Evolutionary conservation across 768 basidiomycete species (phyloP).

Genomic region (Boletus reticuloceps): DNA sequence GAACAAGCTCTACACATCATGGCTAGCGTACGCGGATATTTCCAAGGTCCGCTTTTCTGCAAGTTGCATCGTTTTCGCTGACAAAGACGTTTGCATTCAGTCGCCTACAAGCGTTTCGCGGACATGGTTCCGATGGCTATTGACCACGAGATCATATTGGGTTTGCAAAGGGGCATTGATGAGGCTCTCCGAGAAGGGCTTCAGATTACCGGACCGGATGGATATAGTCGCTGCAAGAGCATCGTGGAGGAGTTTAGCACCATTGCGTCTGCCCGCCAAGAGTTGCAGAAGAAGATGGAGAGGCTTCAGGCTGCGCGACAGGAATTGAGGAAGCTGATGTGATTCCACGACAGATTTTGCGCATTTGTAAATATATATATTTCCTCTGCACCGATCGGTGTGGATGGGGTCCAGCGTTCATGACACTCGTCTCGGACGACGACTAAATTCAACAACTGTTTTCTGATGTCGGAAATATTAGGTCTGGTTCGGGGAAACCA

Average conservation of each 20-base stretch:
- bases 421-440: too few species aligned
- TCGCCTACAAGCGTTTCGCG: constrained; percentile 40
- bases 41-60: constrained; percentile 48
- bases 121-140: constrained; percentile 39
- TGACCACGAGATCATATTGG: constrained; percentile 38
- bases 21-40: constrained; percentile 66
- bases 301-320: constrained; percentile 43
- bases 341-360: background rate
- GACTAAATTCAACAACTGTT: too few species aligned
- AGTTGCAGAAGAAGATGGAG: constrained; percentile 49
- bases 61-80: background rate
- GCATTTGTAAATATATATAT: too few species aligned
- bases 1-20: constrained; percentile 60
- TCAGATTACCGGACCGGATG: constrained; percentile 47
- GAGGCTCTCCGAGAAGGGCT: constrained; percentile 44
- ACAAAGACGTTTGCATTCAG: constrained; percentile 23
- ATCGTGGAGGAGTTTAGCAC: constrained; percentile 48
- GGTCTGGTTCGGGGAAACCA: too few species aligned
- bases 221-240: constrained; percentile 42
- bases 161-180: constrained; percentile 45
- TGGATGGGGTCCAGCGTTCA: too few species aligned
- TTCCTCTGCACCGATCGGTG: too few species aligned
- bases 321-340: constrained; percentile 29
- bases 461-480: too few species aligned
- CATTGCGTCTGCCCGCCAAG: constrained; percentile 44